Evolutionary conservation across 495 filamentous ascomycete genomes (phyloP).

Genomic region (Aspergillus wentii): DNA sequence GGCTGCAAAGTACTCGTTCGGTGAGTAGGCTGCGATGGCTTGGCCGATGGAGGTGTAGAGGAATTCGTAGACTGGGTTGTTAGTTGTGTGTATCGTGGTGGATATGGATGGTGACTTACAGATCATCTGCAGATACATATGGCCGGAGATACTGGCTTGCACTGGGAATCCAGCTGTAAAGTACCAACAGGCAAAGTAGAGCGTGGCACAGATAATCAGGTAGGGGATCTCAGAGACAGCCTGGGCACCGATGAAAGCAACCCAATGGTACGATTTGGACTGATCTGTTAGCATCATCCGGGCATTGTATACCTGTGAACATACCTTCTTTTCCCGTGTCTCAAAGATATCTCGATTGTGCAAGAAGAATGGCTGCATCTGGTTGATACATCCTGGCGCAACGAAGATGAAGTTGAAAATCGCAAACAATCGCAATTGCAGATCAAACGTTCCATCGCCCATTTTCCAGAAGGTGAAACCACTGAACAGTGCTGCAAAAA

Average conservation of each 20-base stretch:
- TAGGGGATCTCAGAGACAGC: conserved; percentile 58
- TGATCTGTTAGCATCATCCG: conserved; percentile 53
- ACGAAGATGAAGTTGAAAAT: conserved; percentile 73
- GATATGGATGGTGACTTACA: conserved; percentile 29
- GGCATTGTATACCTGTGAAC: conserved; percentile 54
- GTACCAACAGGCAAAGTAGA: conserved; percentile 59
- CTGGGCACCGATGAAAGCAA: conserved; percentile 38
- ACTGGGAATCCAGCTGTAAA: conserved; percentile 50
- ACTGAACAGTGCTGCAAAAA: conserved; percentile 35
- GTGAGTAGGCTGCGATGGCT: conserved; percentile 49
- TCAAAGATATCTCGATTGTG: conserved; percentile 69
- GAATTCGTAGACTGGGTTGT: conserved; percentile 38
- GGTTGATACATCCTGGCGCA: conserved; percentile 78
- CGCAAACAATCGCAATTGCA: conserved; percentile 41
- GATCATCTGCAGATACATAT: conserved; percentile 43
- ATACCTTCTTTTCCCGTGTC: conserved; percentile 70
- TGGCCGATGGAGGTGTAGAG: conserved; percentile 40
- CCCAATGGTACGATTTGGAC: conserved; percentile 53
- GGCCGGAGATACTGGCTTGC: conserved; percentile 36
- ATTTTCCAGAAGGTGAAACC: conserved; percentile 45
- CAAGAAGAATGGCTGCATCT: conserved; percentile 84
- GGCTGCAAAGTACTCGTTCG: conserved; percentile 49
- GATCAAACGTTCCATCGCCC: conserved; percentile 31
- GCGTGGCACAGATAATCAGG: conserved; percentile 47
- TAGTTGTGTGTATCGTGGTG: neutral